phyloP scores from a whole-genome alignment of 2,329 filamentous ascomycete genomes.

The Colletotrichum scovillei region DNA sequence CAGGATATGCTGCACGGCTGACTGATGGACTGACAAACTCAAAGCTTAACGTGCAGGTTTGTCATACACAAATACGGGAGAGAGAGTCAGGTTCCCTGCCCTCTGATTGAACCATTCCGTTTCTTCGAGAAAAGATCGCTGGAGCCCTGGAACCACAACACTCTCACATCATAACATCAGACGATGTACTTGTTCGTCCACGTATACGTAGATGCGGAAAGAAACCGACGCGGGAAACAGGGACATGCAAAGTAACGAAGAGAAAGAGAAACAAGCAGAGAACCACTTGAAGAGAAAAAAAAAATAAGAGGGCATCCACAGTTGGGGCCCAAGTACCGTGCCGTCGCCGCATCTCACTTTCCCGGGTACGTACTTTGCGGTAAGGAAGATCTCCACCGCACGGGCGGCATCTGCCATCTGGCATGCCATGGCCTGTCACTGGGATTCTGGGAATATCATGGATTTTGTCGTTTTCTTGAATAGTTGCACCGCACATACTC shows the following conservation, averaged over 20 bases:
- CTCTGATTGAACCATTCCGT: neutral
- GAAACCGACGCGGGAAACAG: conserved; percentile 1
- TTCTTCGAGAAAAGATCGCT: conserved; percentile 21
- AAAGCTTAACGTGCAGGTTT: neutral
- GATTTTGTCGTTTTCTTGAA: neutral
- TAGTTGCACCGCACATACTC: neutral
- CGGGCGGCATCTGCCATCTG: conserved; percentile 26
- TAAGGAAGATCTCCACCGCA: conserved; percentile 25
- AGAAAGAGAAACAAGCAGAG: neutral
- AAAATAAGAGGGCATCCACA: neutral
- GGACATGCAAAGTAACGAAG: neutral
- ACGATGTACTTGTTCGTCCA: neutral
- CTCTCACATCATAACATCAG: neutral
- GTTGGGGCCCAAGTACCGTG: conserved; percentile 3
- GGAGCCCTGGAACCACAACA: neutral
- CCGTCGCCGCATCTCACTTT: neutral
- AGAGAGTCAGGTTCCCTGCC: conserved; percentile 19
- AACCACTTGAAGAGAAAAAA: too few species aligned
- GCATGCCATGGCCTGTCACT: neutral
- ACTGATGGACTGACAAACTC: neutral
- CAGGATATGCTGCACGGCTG: neutral
- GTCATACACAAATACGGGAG: neutral
- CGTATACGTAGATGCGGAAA: conserved; percentile 1
- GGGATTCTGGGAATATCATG: neutral
- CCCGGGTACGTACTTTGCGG: neutral